A percentile compares a stretch with the other conserved stretches of the same genome.
phyloP scores from a whole-genome alignment of 192 early-diverging fungal genomes.

The Polychytrium aggregatum region DNA sequence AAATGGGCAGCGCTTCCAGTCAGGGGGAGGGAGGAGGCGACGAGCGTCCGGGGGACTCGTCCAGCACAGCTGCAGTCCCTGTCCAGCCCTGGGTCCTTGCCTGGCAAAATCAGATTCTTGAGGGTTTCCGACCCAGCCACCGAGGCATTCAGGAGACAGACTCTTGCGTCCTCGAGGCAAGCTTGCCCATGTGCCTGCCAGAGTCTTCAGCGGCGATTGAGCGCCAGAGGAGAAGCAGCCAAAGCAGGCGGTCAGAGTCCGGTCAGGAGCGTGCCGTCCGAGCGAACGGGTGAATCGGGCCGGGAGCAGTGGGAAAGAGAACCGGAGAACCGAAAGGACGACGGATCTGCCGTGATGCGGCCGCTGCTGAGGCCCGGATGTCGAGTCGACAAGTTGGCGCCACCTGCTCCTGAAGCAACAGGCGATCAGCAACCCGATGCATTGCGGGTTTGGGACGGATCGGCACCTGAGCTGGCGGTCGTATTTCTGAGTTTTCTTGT shows the following conservation, averaged over 20 bases:
- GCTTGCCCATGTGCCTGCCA: constrained; percentile 88
- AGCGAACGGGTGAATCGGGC: background rate
- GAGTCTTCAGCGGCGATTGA: constrained; percentile 43
- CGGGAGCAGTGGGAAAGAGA: background rate
- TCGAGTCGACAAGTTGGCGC: background rate
- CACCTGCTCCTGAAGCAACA: background rate
- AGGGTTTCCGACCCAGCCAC: constrained; percentile 81
- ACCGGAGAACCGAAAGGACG: background rate
- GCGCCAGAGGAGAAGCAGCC: background rate
- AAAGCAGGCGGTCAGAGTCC: too few species aligned
- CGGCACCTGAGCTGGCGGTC: constrained; percentile 75
- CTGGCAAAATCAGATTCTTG: constrained; percentile 93
- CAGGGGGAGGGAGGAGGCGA: background rate
- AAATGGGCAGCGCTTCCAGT: too few species aligned
- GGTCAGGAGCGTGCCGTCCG: background rate
- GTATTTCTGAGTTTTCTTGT: constrained; percentile 64
- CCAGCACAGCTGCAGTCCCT: too few species aligned
- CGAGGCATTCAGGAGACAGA: constrained; percentile 76
- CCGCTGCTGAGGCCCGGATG: background rate
- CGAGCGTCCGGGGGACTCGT: too few species aligned
- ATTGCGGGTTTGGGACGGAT: background rate
- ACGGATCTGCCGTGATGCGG: background rate
- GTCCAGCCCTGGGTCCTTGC: constrained; percentile 41
- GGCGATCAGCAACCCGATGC: background rate
- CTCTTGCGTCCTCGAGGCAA: constrained; percentile 68